These are phyloP conservation scores for Oryza glumipatula DNA, from an alignment of 176 grass and related monocot species.

Conservation along the genomic window DNA sequence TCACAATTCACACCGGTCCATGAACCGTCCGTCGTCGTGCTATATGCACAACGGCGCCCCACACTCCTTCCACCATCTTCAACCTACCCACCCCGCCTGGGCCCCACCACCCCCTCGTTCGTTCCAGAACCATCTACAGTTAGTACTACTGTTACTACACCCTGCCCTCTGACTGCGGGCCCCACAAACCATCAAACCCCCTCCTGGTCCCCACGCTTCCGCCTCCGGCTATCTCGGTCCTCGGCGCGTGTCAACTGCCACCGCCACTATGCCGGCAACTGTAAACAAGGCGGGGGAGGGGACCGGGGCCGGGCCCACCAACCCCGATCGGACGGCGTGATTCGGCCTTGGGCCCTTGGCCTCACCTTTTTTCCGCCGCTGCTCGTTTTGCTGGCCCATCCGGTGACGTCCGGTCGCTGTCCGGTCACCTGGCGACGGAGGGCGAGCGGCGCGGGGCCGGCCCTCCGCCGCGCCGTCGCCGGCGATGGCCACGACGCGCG, in stretches of 20 bases:
- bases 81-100: neutral
- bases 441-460: neutral
- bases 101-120: neutral
- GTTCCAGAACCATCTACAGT: neutral
- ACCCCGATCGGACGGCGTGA: neutral
- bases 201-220: neutral
- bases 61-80: neutral
- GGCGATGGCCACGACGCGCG: neutral
- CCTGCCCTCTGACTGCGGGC: neutral
- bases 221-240: too few relatives aligned
- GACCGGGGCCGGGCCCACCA: neutral
- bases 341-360: neutral
- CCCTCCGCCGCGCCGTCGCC: too few relatives aligned
- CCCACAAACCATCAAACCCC: neutral
- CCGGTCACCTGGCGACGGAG: neutral
- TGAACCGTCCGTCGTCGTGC: too few relatives aligned
- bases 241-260: neutral
- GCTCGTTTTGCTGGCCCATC: neutral
- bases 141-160: too few relatives aligned
- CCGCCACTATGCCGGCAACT: neutral
- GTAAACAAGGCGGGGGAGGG: neutral
- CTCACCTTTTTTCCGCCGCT: neutral
- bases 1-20: neutral
- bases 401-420: conserved; percentile 11
- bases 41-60: neutral